Evolutionary conservation across 306 rosid species (phyloP).

Genomic region (Coriaria nepalensis): DNA sequence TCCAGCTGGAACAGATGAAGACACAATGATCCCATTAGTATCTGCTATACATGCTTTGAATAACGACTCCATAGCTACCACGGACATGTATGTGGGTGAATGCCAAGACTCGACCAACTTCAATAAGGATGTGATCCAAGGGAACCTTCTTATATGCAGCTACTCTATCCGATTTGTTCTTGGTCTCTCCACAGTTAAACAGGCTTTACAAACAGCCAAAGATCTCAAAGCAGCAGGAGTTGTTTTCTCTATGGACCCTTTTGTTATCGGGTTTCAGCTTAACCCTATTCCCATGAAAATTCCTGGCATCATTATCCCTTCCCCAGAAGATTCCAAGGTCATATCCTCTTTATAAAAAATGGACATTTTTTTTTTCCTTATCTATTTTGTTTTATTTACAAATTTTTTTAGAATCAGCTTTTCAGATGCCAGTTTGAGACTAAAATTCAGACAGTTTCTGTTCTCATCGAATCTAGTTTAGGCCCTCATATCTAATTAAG

Average conservation of each 20-base stretch:
- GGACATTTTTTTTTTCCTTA: no score
- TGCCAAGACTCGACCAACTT: slow-evolving; percentile 76
- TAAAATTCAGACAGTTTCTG: no score
- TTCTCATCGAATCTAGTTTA: no score
- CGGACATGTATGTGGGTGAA: slow-evolving; percentile 75
- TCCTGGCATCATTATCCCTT: slow-evolving; percentile 70
- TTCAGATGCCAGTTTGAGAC: no score
- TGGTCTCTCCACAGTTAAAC: slow-evolving; percentile 68
- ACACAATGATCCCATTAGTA: slow-evolving; percentile 39
- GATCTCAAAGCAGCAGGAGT: slow-evolving; percentile 79
- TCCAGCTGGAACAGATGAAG: slow-evolving; percentile 60
- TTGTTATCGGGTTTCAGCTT: slow-evolving; percentile 80
- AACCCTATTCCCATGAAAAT: slow-evolving; percentile 70
- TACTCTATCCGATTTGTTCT: slow-evolving; percentile 90
- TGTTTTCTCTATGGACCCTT: slow-evolving; percentile 88
- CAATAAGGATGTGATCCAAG: slow-evolving; percentile 38
- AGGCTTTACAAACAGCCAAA: slow-evolving; percentile 56
- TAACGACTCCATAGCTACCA: slow-evolving; percentile 28
- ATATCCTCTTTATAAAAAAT: no score
- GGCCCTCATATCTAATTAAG: no score
- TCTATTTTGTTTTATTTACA: no score
- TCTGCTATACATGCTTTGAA: slow-evolving; percentile 68
- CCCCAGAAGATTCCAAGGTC: slow-evolving; percentile 89
- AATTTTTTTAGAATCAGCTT: no score
- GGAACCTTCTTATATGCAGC: slow-evolving; percentile 89